Evolutionary conservation across 2,329 filamentous ascomycete genomes (phyloP), one percentile per base, ranked within the genome.

Genomic region (Phoma sp.): DNA sequence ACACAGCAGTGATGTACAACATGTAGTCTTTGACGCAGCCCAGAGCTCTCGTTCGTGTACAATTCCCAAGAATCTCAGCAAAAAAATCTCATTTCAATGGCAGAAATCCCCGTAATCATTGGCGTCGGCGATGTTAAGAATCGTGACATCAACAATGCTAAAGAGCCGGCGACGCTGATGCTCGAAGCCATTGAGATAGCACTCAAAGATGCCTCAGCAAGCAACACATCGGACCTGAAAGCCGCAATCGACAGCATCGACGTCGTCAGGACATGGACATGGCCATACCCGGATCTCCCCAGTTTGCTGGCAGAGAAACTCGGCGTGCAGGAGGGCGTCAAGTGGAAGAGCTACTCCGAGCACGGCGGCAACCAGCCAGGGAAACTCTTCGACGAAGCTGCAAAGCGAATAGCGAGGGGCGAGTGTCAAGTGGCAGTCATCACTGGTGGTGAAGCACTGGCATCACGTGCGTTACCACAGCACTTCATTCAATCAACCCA

Each of bases 321-420:
- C 2, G 77, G 75, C 0, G 73, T 84, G 3, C 67, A 77, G 2
- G 70, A 82, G 11, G 68, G 75, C 2, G 75, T 82, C 0, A 74
- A 72, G 1, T 80, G 84, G 61, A 78, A 75, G 42, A 70, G 75
- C 24, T 80, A 83, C 54, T 84, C 80, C 23, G 80, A 82, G 2
- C 85, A 89, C 74, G 86, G 85, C 0, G 87, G 87, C 0, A 84
- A 89, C 59, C 81, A 86, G 29, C 86, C 87, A 0, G 86, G 80
- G 0, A 79, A 81, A 54, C 66, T 88, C 8, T 78, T 88, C n/a
- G 86, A 89, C 57, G 82, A 86, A 47, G 86, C 86, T 0, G 85
- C 86, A 1, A 75, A 82, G 14, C 77, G 84, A 25, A 79, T 89
- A 11, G 76, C 83, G 0, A 71, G 67, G 22, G 80, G 84, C 1